These are phyloP conservation scores for Aspergillus puulaauensis DNA, from an alignment of 2,329 filamentous ascomycete genomes.

Conservation along the genomic window DNA sequence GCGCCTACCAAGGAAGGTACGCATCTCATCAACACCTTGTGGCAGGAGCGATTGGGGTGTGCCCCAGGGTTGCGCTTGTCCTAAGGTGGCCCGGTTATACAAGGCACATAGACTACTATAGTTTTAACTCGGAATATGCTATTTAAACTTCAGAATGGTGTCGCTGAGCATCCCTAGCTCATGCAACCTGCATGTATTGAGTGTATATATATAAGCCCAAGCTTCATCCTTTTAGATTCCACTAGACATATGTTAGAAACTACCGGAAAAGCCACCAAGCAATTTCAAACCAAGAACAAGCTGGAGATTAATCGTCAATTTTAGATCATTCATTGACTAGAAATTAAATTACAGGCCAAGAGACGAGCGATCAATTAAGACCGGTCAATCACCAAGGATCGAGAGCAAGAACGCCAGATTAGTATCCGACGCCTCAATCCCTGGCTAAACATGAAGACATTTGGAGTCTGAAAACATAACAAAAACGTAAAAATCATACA, in stretches of 20 bases:
- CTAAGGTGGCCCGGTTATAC: no score
- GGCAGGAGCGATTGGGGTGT: no score
- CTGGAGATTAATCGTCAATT: not conserved
- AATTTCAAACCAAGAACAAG: not conserved
- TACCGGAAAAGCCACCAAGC: no score
- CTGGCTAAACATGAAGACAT: not conserved
- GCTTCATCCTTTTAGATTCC: not conserved
- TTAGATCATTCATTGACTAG: constrained; percentile 5
- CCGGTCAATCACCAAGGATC: not conserved
- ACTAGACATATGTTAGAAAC: not conserved
- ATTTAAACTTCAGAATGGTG: no score
- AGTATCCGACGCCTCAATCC: not conserved
- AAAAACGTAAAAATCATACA: constrained; percentile 18
- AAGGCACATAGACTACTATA: no score
- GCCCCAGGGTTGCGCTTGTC: no score
- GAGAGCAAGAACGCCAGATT: not conserved
- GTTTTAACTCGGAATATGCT: no score
- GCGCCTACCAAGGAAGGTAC: no score
- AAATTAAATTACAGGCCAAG: constrained; percentile 17
- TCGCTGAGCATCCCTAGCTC: no score
- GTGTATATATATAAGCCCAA: no score
- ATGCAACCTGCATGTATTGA: no score
- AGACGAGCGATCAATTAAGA: not conserved
- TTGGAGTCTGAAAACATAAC: constrained; percentile 8
- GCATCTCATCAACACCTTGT: no score